phyloP scores from a whole-genome alignment of 1,139 yeast species.

The Hansenula sp. region DNA sequence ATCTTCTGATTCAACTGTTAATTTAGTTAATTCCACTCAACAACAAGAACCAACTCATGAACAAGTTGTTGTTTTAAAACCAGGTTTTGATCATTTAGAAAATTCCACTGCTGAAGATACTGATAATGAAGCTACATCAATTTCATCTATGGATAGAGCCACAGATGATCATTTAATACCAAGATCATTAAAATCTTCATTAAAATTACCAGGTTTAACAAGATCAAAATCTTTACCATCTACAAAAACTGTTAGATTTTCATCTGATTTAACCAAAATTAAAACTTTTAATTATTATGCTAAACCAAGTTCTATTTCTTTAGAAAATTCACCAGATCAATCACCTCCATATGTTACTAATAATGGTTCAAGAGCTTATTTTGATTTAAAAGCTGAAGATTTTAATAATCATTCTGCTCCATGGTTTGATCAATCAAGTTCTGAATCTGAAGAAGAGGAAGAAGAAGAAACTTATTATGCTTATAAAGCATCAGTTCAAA shows the following conservation, averaged over 20 bases:
- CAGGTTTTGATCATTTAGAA: not conserved
- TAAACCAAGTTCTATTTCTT: conserved; percentile 53
- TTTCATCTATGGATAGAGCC: conserved; percentile 5
- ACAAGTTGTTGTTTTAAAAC: not conserved
- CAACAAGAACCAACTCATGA: not conserved
- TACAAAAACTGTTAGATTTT: conserved; percentile 62
- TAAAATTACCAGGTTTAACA: conserved; percentile 34
- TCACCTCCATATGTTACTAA: conserved; percentile 18
- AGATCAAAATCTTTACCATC: conserved; percentile 49
- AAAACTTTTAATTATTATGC: conserved; percentile 53
- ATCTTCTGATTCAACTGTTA: conserved; percentile 18
- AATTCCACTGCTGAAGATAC: conserved; percentile 4
- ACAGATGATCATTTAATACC: conserved; percentile 4
- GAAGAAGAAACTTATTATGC: conserved; percentile 7
- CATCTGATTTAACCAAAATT: conserved; percentile 44
- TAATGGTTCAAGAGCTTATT: conserved; percentile 15
- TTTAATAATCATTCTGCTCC: conserved; percentile 2
- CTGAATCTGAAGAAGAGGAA: conserved; percentile 18
- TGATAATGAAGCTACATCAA: conserved; percentile 2
- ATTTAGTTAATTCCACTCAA: conserved; percentile 5
- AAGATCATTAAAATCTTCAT: conserved; percentile 20
- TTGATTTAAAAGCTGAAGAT: conserved; percentile 11
- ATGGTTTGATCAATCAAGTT: conserved; percentile 8
- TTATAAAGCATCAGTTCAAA: not conserved
- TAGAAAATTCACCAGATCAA: conserved; percentile 49